Evolutionary conservation across 805 yeast genomes (phyloP).

Genomic region (Jamesozyma hellenica): DNA sequence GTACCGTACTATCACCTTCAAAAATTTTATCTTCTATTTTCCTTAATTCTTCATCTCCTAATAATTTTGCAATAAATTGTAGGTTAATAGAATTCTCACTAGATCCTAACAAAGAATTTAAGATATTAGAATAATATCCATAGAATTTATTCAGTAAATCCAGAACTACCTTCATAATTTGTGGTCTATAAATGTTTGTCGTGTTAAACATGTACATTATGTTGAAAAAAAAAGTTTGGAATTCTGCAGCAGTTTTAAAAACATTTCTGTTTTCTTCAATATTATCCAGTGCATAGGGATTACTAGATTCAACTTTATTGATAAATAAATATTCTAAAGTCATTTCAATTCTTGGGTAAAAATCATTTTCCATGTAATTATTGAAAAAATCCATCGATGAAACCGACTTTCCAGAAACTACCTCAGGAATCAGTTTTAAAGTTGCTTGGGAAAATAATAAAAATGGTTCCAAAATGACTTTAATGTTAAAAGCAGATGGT

Average conservation of each 20-base stretch:
- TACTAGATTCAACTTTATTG: slow-evolving; percentile 33
- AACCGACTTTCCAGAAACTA: slow-evolving; percentile 11
- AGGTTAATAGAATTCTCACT: slow-evolving; percentile 13
- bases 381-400: slow-evolving; percentile 44
- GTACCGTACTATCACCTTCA: slow-evolving; percentile 10
- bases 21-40: slow-evolving; percentile 28
- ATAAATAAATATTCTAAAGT: slow-evolving; percentile 46
- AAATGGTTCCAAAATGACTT: slow-evolving; percentile 64
- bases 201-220: slow-evolving; percentile 26
- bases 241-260: slow-evolving; percentile 25
- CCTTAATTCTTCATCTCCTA: slow-evolving; percentile 27
- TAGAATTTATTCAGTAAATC: slow-evolving; percentile 32
- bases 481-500: slow-evolving; percentile 69
- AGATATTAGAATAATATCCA: slow-evolving; percentile 27
- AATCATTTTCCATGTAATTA: slow-evolving; percentile 53
- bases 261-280: slow-evolving; percentile 26
- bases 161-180: slow-evolving; percentile 36
- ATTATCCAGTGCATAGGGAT: slow-evolving; percentile 30
- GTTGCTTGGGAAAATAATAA: slow-evolving; percentile 58
- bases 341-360: slow-evolving; percentile 52
- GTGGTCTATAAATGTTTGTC: slow-evolving; percentile 39
- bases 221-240: slow-evolving; percentile 20
- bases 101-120: slow-evolving; percentile 21
- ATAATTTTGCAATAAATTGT: slow-evolving; percentile 29
- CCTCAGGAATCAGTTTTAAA: slow-evolving; percentile 31